These are phyloP conservation scores for Serendipita sp. DNA, from an alignment of 768 basidiomycete genomes.

Conservation along the genomic window DNA sequence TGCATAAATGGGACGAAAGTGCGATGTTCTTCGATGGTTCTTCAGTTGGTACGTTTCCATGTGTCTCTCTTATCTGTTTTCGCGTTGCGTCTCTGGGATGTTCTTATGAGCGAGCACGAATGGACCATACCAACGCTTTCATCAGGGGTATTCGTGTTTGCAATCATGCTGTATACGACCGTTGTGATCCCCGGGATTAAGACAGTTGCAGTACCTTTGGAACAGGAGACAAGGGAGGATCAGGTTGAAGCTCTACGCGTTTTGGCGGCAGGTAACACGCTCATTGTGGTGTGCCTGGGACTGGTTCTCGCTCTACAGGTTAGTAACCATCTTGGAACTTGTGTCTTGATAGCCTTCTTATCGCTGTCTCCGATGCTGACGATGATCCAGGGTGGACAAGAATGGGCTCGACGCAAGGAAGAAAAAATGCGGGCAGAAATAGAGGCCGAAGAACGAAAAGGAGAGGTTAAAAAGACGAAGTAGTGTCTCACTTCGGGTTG, in stretches of 20 bases:
- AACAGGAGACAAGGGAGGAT: conserved; percentile 44
- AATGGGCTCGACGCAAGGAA: conserved; percentile 57
- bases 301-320: conserved; percentile 62
- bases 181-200: conserved; percentile 67
- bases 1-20: conserved; percentile 80
- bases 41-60: conserved; percentile 48
- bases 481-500: neutral
- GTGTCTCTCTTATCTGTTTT: conserved; percentile 7
- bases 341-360: neutral
- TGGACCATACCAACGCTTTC: neutral
- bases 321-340: conserved; percentile 18
- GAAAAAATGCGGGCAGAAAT: conserved; percentile 26
- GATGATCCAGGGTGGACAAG: conserved; percentile 58
- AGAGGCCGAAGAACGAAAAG: conserved; percentile 24
- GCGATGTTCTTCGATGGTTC: conserved; percentile 93
- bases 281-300: conserved; percentile 54
- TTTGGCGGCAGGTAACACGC: conserved; percentile 73
- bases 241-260: conserved; percentile 66
- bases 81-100: neutral
- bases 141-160: conserved; percentile 59
- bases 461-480: conserved; percentile 12
- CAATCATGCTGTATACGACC: conserved; percentile 62
- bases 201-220: conserved; percentile 50
- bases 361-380: neutral
- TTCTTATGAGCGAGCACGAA: too few species aligned